phyloP scores from a whole-genome alignment of 2,329 filamentous ascomycete species.

The Dactylonectria estremocensis region DNA sequence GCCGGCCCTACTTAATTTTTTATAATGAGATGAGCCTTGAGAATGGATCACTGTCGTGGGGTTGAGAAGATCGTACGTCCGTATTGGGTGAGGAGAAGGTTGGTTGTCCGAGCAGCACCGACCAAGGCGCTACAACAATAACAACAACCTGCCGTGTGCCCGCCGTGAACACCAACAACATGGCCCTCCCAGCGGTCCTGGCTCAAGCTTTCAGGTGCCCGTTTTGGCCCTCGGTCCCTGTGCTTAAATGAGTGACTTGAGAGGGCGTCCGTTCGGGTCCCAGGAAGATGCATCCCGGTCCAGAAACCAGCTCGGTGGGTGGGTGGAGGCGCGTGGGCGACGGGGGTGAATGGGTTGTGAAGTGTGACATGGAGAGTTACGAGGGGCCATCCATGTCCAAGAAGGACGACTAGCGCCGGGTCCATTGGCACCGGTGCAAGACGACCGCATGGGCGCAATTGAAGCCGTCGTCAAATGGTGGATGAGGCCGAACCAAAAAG shows the following conservation, averaged over 20 bases:
- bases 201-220: slow-evolving; percentile 15
- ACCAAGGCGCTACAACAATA: slow-evolving; percentile 1
- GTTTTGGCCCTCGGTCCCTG: slow-evolving; percentile 20
- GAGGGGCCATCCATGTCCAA: slow-evolving; percentile 34
- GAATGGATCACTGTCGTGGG: neutral
- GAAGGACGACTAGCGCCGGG: slow-evolving; percentile 30
- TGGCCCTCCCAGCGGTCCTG: slow-evolving; percentile 17
- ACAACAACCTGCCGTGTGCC: no score
- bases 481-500: neutral
- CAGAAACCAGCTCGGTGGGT: slow-evolving; percentile 33
- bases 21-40: neutral
- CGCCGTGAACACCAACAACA: neutral
- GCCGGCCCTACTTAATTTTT: neutral
- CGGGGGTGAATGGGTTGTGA: slow-evolving; percentile 15
- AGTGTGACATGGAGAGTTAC: slow-evolving; percentile 31
- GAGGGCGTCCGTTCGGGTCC: neutral
- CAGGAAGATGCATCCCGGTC: slow-evolving; percentile 22
- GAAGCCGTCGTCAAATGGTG: slow-evolving; percentile 28
- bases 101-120: slow-evolving; percentile 19
- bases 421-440: slow-evolving; percentile 32
- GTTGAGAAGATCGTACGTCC: neutral
- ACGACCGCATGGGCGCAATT: slow-evolving; percentile 15
- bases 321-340: slow-evolving; percentile 23
- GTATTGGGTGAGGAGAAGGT: neutral
- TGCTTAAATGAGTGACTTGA: slow-evolving; percentile 10